Base-by-base conservation (phyloP, 169 alveolate genomes). In the Cryptosporidium parvum region DNA sequence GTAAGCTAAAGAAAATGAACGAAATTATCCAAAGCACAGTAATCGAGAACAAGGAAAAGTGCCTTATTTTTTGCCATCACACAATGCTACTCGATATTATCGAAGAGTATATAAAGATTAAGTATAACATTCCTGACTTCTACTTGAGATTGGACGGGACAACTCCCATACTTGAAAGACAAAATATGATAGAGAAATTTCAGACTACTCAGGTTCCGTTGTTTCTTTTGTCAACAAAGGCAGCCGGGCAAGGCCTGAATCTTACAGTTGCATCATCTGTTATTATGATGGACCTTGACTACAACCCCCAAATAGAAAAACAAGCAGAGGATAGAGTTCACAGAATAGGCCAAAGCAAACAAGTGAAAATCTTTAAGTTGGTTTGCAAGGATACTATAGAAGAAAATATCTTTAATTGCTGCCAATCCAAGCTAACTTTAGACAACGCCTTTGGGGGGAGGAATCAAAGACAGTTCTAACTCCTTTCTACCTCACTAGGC, bases 191-290 rank as follows among this genome's bases (percentile, higher is more conserved):
- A 37, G 93, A 92, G 85, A 72, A 86, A 72, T 85, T 97, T 95
- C 93, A 94, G 86, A 85, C 35, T 92, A 70, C 93, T 84, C 69
- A 93, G 94, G 94, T 96, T 68, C 93, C 96, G 73, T 94, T 98
- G n/a, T 95, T 98, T 91, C 94, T 98, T 8, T 94, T 98, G 29
- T 96, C 99, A 45, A 98, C 99, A 3, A 96, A 99, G 84, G 99
- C 99, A 1, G 99, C 99, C 0, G 99, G 99, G 1, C 96, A 95
- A n/a, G 99, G 99, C 12, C 95, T 98, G 26, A 98, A 98, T 93
- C 95, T 98, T 26, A 95, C 98, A 72, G 96, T 98, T 3, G 99
- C 99, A n/a, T 98, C 97, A 75, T 96, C 99, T 9, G 99, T 98
- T 16, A 96, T 98, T 8, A 96, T 98, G 72, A 96, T 96, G 97